Evolutionary conservation across 1,284 basidiomycete genomes (phyloP), one percentile per base, ranked within the genome.

Genomic region (Malassezia sp.): DNA sequence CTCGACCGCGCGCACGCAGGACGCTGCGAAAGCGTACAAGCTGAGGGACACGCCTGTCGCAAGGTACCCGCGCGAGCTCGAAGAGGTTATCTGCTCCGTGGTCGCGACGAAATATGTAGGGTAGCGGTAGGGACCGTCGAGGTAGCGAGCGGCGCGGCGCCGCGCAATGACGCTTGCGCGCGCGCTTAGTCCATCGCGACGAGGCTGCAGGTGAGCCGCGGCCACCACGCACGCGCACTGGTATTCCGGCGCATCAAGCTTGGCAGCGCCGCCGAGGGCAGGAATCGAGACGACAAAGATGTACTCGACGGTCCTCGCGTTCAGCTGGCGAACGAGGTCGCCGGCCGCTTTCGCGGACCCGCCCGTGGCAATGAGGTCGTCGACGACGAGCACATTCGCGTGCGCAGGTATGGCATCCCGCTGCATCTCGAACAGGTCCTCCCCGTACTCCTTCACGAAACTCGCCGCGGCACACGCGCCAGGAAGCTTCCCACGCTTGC

Each of bases 361-460:
- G 52, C 88, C 87, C 33, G 93, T 97, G 0, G 93, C 93, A 55
- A 99, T 89, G 29, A 99, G 76, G 72, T 99, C 93, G 72, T 99
- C 93, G 24, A 99, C 77, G 37, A 97, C 77, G 31, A 99, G 72
- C 23, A 90, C 87, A 46, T 76, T 84, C 69, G 91, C 83, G 26
- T 86, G 86, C 26, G 56, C 38, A 2, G 80, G 77, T 65, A 99
- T 85, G 2, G 85, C 82, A 47, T 82, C 84, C 31, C 78, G 76
- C 73, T 97, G 93, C 80, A 97, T 91, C 74, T 97, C 89, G 64
- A 95, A 93, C 10, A 79, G 75, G 68, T 95, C 90, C 83, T 88
- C 84, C 26, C 91, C 93, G 64, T 97, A 97, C 71, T 99, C 93
- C 75, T 96, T 96, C 68, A 81, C 79, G 67, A 90, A 97, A 36